Conservation (phyloP, 192 early-diverging fungal species). For the Entomortierella beljakovae region DNA sequence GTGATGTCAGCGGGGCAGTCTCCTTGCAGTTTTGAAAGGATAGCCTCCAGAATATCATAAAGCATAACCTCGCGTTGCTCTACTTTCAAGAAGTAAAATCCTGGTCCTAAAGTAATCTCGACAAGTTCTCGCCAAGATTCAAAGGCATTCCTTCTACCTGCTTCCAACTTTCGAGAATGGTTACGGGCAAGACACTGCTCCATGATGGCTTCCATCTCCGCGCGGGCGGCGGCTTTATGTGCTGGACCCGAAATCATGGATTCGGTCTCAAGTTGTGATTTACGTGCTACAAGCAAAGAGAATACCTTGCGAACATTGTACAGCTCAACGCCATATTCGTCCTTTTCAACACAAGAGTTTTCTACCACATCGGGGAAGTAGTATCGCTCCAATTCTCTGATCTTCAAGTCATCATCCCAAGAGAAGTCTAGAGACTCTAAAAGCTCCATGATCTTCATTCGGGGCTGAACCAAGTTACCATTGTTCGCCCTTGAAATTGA, state of each 20-base stretch:
- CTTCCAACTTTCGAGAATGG: constrained; percentile 72
- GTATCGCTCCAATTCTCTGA: constrained; percentile 29
- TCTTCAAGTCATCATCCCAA: constrained; percentile 56
- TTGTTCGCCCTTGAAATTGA: constrained; percentile 17
- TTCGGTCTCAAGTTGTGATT: constrained; percentile 56
- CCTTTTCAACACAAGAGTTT: constrained; percentile 58
- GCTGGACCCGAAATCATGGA: constrained; percentile 58
- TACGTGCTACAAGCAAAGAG: constrained; percentile 62
- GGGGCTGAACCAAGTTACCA: constrained; percentile 62
- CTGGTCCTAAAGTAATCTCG: constrained; percentile 74
- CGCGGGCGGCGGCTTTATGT: constrained; percentile 61
- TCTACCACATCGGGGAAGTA: constrained; percentile 63
- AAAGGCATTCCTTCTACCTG: constrained; percentile 75
- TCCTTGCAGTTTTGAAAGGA: constrained; percentile 70
- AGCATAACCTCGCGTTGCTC: constrained; percentile 70
- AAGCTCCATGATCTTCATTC: constrained; percentile 81
- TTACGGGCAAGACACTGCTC: constrained; percentile 79
- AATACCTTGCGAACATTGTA: constrained; percentile 82
- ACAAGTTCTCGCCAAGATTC: constrained; percentile 87
- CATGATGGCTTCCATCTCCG: constrained; percentile 70
- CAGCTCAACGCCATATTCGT: constrained; percentile 67
- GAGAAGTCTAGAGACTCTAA: constrained; percentile 76
- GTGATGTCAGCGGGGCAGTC: constrained; percentile 60
- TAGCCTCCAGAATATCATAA: constrained; percentile 73
- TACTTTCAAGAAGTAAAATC: constrained; percentile 72